Base-by-base conservation (phyloP, 1,139 yeast species). In the Candida dubliniensis region DNA sequence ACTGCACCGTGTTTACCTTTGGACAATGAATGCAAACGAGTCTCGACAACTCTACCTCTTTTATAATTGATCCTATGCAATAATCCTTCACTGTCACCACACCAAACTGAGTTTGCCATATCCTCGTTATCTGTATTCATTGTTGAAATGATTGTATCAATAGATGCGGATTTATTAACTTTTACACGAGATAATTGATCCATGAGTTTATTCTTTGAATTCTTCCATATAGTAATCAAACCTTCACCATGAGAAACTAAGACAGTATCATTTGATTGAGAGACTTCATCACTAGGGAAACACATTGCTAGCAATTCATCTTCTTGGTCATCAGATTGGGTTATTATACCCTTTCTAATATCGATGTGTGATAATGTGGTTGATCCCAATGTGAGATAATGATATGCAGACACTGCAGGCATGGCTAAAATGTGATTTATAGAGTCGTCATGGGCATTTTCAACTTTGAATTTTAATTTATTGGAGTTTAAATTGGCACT, bases 181-280 rank as follows among this genome's bases (percentile, higher is more conserved):
- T 83, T 81, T 14, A 91, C 78, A 46, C 98, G 73, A n/a, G 87
- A 78, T 43, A 89, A 74, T 63, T 90, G 97, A 63, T 91, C 98
- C 51, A 72, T 75, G 55, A 84, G 76, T 42, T 74, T 75, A 57
- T 84, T 86, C 59, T 79, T 79, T 34, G 79, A 73, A 35, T 84
- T 81, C 53, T 81, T 82, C 99, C 98, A 93, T n/a, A 87, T 72
- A 0, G 98, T 89, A 6, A 89, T 76, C n/a, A 89, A 79, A 2
- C 98, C 98, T 60, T 87, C 95, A 2, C 96, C 91, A 82, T 90
- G 91, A 56, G 91, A 82, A 0, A 86, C 87, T 15, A 84, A 71
- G 2, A 82, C 82, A 2, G 78, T 71, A 36, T 84, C 89, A 47
- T 80, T 84, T 23, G 74, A 71, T n/a, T 77, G 81, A 3, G 48